These are phyloP conservation scores for Vachellia pachyceras DNA, from an alignment of 306 rosid species.

Conservation along the genomic window DNA sequence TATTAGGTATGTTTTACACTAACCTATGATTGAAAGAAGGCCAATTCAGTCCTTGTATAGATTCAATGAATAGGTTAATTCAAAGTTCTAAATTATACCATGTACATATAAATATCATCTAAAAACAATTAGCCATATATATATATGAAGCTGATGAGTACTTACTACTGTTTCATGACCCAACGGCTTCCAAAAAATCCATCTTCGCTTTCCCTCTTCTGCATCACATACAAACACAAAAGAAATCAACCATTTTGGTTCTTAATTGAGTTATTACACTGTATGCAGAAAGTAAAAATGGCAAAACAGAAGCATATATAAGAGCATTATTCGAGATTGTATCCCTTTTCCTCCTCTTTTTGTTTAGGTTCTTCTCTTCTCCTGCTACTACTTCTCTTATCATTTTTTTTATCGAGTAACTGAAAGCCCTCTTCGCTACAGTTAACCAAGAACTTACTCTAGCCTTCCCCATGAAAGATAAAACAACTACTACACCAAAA, in stretches of 20 bases:
- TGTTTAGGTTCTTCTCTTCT: conserved; percentile 54
- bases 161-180: conserved; percentile 39
- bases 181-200: conserved; percentile 57
- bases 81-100: conserved; percentile 32
- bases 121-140: conserved; percentile 24
- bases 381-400: conserved; percentile 49
- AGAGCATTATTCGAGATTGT: neutral
- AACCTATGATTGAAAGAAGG: conserved; percentile 3
- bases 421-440: conserved; percentile 57
- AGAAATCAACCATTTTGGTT: neutral
- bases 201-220: conserved; percentile 65
- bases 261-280: neutral
- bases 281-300: neutral
- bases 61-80: conserved; percentile 2
- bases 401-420: conserved; percentile 52
- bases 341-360: conserved; percentile 56
- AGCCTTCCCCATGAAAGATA: conserved; percentile 53
- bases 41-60: conserved; percentile 20
- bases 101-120: conserved; percentile 12
- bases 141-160: conserved; percentile 19
- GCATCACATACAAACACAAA: neutral
- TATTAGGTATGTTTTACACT: conserved; percentile 15
- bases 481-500: neutral
- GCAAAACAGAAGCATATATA: neutral
- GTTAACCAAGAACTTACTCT: conserved; percentile 61